Base-by-base conservation (phyloP, 208 protist genomes). In the Blastocrithidia nonstop region DNA sequence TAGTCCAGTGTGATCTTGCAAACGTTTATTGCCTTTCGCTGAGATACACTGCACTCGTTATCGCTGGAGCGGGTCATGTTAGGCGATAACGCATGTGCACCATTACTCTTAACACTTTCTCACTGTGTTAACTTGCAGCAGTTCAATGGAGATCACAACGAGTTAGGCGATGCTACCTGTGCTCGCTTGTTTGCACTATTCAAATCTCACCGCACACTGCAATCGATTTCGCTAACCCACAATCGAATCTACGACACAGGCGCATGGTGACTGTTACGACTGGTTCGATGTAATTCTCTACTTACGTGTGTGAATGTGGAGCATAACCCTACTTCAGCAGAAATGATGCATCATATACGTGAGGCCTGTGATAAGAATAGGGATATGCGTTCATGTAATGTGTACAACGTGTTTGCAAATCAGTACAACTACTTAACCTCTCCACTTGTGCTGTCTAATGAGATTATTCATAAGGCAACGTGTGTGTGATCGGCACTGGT, bases 201-300 rank as follows among this genome's bases (percentile, higher is more conserved):
- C 47, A 32, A 54, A 39, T 22, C 44, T 2, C 76, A 87, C 45
- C 74, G 71, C 51, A 66, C 72, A 47, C 62, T 92, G 11, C 38
- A 48, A 7, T 36, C 48, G 39, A 11, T 92, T 2, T 78, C 66
- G 0, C 38, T 88, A 3, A 26, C 38, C 8, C 49, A 55, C 13
- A 92, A 92, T 54, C 37, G 40, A 36, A 56, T 92, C 1, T 70
- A 88, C 51, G 83, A 92, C 44, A 57, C 56, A 7, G 83, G 83
- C 16, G 83, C 61, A 1, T 73, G 76, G 48, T 61, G 79, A 35
- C 64, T 92, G 20, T 41, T 88, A 45, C 71, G 72, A 1, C 71
- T 92, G 13, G 54, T 62, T 32, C 69, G 73, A 21, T 53, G 66
- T 39, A 88, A 92, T 53, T 69, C 51, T 4, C 50, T 64, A 16